phyloP scores from a whole-genome alignment of 495 filamentous ascomycete species.

The Cercophora sp. region DNA sequence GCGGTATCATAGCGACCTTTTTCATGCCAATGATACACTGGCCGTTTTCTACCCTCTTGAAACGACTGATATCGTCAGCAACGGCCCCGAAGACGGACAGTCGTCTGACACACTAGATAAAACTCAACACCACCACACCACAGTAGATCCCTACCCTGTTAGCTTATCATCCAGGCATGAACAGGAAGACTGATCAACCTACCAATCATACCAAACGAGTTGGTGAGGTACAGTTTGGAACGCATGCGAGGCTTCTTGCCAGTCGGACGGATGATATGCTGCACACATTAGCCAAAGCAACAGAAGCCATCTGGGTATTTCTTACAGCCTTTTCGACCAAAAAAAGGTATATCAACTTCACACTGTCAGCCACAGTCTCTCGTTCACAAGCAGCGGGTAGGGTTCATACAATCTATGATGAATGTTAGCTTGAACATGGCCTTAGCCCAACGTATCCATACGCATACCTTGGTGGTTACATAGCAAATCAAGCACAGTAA shows the following conservation, averaged over 20 bases:
- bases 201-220: slow-evolving; percentile 51
- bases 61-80: slow-evolving; percentile 32
- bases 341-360: slow-evolving; percentile 50
- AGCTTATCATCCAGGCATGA: slow-evolving; percentile 1
- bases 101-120: slow-evolving; percentile 41
- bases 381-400: too few relatives aligned
- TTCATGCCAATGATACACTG: slow-evolving; percentile 52
- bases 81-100: background rate
- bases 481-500: slow-evolving; percentile 49
- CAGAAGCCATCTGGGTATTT: too few relatives aligned
- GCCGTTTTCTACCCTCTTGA: slow-evolving; percentile 41
- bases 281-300: background rate
- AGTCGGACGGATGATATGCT: slow-evolving; percentile 48
- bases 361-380: slow-evolving; percentile 7
- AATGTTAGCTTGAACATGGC: too few relatives aligned
- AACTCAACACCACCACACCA: slow-evolving; percentile 46
- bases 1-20: slow-evolving; percentile 44
- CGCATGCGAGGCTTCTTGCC: slow-evolving; percentile 38
- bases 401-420: too few relatives aligned
- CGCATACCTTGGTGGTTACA: slow-evolving; percentile 47
- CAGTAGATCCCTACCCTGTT: slow-evolving; percentile 38
- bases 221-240: slow-evolving; percentile 50
- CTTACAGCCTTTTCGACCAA: slow-evolving; percentile 50
- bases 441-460: too few relatives aligned
- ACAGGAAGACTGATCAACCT: background rate